phyloP scores from a whole-genome alignment of 1,284 basidiomycete genomes.

The Cutaneotrichosporon cavernicola region DNA sequence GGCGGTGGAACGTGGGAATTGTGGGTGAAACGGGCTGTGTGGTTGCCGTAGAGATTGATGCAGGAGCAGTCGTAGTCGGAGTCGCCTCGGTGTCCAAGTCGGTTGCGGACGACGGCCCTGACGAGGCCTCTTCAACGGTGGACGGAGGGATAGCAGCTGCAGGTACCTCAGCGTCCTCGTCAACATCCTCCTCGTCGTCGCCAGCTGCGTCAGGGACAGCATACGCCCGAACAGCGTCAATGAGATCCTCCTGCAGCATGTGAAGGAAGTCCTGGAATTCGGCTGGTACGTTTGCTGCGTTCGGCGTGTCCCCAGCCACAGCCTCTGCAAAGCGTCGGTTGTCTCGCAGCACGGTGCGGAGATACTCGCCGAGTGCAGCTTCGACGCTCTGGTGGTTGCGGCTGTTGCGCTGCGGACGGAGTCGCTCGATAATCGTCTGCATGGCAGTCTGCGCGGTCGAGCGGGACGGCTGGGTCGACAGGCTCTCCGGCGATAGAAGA shows the following conservation, averaged over 20 bases:
- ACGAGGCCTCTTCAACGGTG: not conserved
- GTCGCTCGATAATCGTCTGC: slow-evolving; percentile 41
- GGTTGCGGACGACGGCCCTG: not conserved
- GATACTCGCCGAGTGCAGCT: slow-evolving; percentile 44
- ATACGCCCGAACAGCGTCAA: slow-evolving; percentile 45
- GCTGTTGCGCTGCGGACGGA: slow-evolving; percentile 35
- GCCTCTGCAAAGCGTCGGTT: slow-evolving; percentile 28
- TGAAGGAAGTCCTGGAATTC: slow-evolving; percentile 50
- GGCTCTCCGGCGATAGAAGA: slow-evolving; percentile 35
- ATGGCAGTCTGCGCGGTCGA: slow-evolving; percentile 35
- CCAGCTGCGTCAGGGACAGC: slow-evolving; percentile 26
- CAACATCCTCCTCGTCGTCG: not conserved
- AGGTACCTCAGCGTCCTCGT: not conserved
- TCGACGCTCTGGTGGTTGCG: slow-evolving; percentile 37
- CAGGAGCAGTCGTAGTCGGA: not conserved
- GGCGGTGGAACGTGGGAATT: slow-evolving; percentile 41
- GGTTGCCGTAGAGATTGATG: not conserved
- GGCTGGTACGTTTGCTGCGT: slow-evolving; percentile 23
- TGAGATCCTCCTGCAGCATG: slow-evolving; percentile 43
- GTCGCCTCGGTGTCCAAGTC: not conserved
- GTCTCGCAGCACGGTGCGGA: slow-evolving; percentile 40
- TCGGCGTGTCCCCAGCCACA: slow-evolving; percentile 23
- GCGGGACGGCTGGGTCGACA: slow-evolving; percentile 26
- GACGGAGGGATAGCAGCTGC: not conserved
- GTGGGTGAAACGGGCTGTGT: not conserved